A percentile compares a stretch with the other conserved stretches of the same genome.
These are phyloP conservation scores for Quercus wislizeni DNA, from an alignment of 306 rosid genomes.

Conservation along the genomic window DNA sequence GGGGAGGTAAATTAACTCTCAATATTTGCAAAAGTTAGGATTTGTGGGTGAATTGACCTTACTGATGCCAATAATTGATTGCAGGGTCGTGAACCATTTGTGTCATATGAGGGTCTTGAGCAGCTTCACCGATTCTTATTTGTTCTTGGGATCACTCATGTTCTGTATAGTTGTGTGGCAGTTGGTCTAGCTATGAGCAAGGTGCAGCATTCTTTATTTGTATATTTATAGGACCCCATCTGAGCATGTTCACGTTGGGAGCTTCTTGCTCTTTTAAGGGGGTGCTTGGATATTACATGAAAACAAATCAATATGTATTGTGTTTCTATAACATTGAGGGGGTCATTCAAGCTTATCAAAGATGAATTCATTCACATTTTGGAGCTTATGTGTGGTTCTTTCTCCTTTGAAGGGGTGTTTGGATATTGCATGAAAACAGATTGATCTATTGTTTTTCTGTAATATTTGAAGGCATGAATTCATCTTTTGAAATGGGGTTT, in stretches of 20 bases:
- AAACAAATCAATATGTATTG: not conserved
- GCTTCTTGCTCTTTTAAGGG: not conserved
- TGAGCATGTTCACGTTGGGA: not conserved
- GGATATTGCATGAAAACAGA: not conserved
- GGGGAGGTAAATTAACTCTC: slow-evolving; percentile 51
- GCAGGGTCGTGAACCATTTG: slow-evolving; percentile 96
- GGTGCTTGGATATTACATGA: not conserved
- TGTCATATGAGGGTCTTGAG: slow-evolving; percentile 92
- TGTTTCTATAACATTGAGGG: not conserved
- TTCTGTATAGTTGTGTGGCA: slow-evolving; percentile 82
- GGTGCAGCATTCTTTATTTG: slow-evolving; percentile 22
- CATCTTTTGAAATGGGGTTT: not conserved
- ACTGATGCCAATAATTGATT: slow-evolving; percentile 19
- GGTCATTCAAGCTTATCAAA: not conserved
- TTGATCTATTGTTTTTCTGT: not conserved
- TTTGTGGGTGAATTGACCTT: not conserved
- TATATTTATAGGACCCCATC: too few relatives aligned
- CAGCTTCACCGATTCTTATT: slow-evolving; percentile 94
- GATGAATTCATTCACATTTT: not conserved
- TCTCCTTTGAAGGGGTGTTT: not conserved
- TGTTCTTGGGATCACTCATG: slow-evolving; percentile 94
- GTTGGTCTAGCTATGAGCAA: slow-evolving; percentile 98
- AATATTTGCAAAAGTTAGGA: not conserved
- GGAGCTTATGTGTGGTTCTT: not conserved
- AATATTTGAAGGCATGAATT: not conserved